phyloP scores from a whole-genome alignment of 148 eudicot genomes.

The Silene uniflora region DNA sequence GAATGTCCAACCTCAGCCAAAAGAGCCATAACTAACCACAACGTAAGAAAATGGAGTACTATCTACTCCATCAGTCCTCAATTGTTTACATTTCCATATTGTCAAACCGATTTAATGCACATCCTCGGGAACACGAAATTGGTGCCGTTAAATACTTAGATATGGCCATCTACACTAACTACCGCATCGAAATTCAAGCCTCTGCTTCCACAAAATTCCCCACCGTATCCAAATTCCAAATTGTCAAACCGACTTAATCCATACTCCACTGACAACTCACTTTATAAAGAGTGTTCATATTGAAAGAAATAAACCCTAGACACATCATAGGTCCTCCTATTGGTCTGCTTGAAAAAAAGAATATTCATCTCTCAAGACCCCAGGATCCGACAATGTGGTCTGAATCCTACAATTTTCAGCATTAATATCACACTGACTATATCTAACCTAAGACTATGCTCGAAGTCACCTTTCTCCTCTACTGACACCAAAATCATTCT shows the following conservation, averaged over 20 bases:
- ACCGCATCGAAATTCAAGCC: constrained; percentile 64
- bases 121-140: constrained; percentile 53
- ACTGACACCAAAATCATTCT: constrained; percentile 26
- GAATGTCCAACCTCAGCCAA: no score
- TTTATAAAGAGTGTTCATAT: constrained; percentile 70
- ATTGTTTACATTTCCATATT: no score
- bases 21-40: no score
- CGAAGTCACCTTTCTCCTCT: constrained; percentile 34
- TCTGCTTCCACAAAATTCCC: constrained; percentile 58
- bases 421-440: constrained; percentile 28
- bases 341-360: constrained; percentile 36
- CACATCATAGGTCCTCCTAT: constrained; percentile 64
- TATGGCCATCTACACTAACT: constrained; percentile 93
- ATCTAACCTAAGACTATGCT: constrained; percentile 34
- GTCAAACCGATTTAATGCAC: constrained; percentile 31
- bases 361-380: constrained; percentile 44
- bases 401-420: constrained; percentile 34
- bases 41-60: no score
- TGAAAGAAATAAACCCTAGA: constrained; percentile 75
- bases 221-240: constrained; percentile 61
- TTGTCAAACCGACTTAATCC: constrained; percentile 59
- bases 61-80: no score
- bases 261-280: constrained; percentile 62
- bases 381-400: constrained; percentile 33
- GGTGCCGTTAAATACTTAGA: constrained; percentile 64